A percentile compares a stretch with the other conserved stretches of the same genome.
phyloP scores from a whole-genome alignment of 805 yeast species.

The Peterozyma toletana region DNA sequence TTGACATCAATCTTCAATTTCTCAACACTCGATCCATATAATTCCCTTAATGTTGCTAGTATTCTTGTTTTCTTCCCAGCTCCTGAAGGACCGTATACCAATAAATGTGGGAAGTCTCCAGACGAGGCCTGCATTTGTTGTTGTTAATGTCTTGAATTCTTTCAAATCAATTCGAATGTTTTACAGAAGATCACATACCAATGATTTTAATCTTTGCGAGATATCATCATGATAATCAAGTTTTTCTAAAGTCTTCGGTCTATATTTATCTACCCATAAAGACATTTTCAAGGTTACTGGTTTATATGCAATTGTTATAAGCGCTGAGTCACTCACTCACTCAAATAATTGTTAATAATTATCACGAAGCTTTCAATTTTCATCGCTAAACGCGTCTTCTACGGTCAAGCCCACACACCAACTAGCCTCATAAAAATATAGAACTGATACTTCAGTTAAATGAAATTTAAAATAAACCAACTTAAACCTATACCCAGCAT shows the following conservation, averaged over 20 bases:
- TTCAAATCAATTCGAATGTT: too few species aligned
- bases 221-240: conserved; percentile 64
- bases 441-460: too few species aligned
- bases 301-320: too few species aligned
- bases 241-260: conserved; percentile 63
- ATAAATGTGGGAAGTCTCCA: conserved; percentile 88
- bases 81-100: conserved; percentile 94
- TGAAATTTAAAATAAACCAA: too few species aligned
- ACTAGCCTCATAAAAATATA: too few species aligned
- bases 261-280: conserved; percentile 92
- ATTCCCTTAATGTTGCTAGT: conserved; percentile 65
- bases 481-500: too few species aligned
- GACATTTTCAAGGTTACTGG: conserved; percentile 45
- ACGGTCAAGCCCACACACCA: too few species aligned
- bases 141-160: too few species aligned
- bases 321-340: too few species aligned
- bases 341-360: too few species aligned
- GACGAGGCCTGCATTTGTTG: conserved; percentile 36
- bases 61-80: conserved; percentile 96
- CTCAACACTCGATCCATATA: conserved; percentile 79
- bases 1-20: conserved; percentile 87
- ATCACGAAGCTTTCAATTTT: too few species aligned
- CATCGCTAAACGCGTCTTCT: too few species aligned
- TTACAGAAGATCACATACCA: conserved; percentile 27
- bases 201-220: conserved; percentile 54